Evolutionary conservation across 2,329 filamentous ascomycete genomes (phyloP).

Genomic region (Thielaviopsis ethacetica): DNA sequence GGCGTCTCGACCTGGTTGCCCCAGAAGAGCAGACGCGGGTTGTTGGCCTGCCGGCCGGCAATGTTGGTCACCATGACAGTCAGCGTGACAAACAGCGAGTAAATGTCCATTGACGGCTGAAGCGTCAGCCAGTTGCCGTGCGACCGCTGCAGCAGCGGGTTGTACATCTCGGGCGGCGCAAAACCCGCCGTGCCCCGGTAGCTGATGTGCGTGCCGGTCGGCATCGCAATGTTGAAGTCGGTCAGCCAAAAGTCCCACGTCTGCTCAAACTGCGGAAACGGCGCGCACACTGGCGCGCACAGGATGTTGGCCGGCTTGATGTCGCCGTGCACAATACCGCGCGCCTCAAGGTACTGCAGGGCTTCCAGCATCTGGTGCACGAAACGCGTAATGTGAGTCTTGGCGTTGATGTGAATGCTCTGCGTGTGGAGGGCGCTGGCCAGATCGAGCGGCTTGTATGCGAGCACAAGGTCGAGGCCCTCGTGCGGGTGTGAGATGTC

Average conservation of each 20-base stretch:
- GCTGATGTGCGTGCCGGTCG: not conserved
- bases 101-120: constrained; percentile 4
- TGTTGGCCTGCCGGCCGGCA: not conserved
- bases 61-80: not conserved
- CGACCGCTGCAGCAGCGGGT: not conserved
- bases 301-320: constrained; percentile 10
- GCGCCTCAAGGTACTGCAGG: not conserved
- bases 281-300: not conserved
- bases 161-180: not conserved
- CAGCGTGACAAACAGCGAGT: not conserved
- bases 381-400: not conserved
- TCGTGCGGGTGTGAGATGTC: not conserved
- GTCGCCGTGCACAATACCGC: constrained; percentile 3
- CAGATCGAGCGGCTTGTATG: not conserved
- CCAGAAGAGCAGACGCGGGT: not conserved
- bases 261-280: not conserved
- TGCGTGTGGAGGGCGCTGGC: not conserved
- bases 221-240: constrained; percentile 4
- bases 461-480: not conserved
- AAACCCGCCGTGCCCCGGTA: not conserved
- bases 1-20: not conserved
- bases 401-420: not conserved
- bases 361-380: constrained; percentile 6
- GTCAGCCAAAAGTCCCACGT: constrained; percentile 4
- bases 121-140: not conserved